Conservation (phyloP, 2,329 filamentous ascomycete genomes). For the Fusarium neocosmosporiellum region DNA sequence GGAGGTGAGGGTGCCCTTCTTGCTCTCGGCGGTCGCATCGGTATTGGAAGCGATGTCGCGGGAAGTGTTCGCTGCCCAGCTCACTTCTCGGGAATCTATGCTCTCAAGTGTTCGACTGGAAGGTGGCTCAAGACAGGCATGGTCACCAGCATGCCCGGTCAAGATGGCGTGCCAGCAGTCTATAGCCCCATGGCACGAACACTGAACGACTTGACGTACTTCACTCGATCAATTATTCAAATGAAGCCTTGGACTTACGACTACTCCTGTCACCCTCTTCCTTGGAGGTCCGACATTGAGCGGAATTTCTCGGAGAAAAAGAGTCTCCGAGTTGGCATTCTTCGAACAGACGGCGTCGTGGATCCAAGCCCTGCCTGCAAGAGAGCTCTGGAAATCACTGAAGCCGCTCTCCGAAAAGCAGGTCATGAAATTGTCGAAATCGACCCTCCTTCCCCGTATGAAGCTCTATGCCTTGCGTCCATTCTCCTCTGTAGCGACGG, state of each 20-base stretch:
- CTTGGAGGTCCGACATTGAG: slow-evolving; percentile 75
- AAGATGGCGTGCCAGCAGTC: slow-evolving; percentile 89
- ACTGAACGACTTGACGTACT: slow-evolving; percentile 84
- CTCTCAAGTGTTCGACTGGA: slow-evolving; percentile 86
- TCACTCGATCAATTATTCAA: slow-evolving; percentile 79
- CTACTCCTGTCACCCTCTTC: slow-evolving; percentile 84
- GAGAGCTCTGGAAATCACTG: slow-evolving; percentile 78
- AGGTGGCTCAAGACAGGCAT: slow-evolving; percentile 90
- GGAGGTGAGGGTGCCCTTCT: slow-evolving; percentile 86
- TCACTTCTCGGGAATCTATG: slow-evolving; percentile 91
- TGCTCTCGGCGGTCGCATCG: slow-evolving; percentile 85
- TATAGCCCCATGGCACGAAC: slow-evolving; percentile 95
- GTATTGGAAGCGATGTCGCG: slow-evolving; percentile 90
- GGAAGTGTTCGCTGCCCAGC: slow-evolving; percentile 89
- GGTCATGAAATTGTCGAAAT: slow-evolving; percentile 80
- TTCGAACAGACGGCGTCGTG: slow-evolving; percentile 85
- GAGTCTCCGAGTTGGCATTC: slow-evolving; percentile 77
- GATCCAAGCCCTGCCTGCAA: slow-evolving; percentile 87
- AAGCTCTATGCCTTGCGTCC: slow-evolving; percentile 80
- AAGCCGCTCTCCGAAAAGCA: slow-evolving; percentile 72
- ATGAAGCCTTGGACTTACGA: slow-evolving; percentile 94
- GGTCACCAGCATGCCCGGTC: slow-evolving; percentile 89
- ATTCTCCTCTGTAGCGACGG: slow-evolving; percentile 88
- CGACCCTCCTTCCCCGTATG: slow-evolving; percentile 76
- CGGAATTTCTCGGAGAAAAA: slow-evolving; percentile 70